Conservation (phyloP, 1,284 basidiomycete species). For the Trichosporon sp. region DNA sequence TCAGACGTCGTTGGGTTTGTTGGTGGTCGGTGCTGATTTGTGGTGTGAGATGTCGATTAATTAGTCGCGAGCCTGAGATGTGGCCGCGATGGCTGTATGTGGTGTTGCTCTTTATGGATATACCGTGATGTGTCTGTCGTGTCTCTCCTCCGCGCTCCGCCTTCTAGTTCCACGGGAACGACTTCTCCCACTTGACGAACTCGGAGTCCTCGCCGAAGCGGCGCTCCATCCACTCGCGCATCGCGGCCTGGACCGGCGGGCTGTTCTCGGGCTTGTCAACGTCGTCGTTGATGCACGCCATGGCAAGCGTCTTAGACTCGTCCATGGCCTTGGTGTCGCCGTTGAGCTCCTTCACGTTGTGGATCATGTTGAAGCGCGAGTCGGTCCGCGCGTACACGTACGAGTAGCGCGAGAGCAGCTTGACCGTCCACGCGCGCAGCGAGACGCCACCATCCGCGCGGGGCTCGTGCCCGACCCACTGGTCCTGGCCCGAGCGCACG, state of each 20-base stretch:
- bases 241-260: constrained; percentile 24
- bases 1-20: neutral
- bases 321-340: constrained; percentile 16
- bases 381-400: constrained; percentile 32
- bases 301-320: constrained; percentile 20
- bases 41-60: neutral
- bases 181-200: constrained; percentile 25
- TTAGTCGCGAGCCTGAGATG: neutral
- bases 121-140: too few relatives aligned
- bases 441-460: constrained; percentile 25
- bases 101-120: neutral
- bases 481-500: constrained; percentile 35
- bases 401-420: constrained; percentile 40
- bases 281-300: constrained; percentile 43
- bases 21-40: neutral
- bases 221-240: constrained; percentile 25
- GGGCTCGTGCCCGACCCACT: constrained; percentile 23
- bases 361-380: constrained; percentile 28
- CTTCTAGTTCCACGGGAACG: neutral
- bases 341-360: constrained; percentile 20
- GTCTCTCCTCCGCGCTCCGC: neutral
- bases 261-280: neutral
- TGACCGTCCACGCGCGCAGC: constrained; percentile 35
- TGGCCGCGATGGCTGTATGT: neutral
- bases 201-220: constrained; percentile 19